Evolutionary conservation across 192 early-diverging fungal genomes (phyloP), one percentile per base, ranked within the genome.

Genomic region (Entomortierella lignicola): DNA sequence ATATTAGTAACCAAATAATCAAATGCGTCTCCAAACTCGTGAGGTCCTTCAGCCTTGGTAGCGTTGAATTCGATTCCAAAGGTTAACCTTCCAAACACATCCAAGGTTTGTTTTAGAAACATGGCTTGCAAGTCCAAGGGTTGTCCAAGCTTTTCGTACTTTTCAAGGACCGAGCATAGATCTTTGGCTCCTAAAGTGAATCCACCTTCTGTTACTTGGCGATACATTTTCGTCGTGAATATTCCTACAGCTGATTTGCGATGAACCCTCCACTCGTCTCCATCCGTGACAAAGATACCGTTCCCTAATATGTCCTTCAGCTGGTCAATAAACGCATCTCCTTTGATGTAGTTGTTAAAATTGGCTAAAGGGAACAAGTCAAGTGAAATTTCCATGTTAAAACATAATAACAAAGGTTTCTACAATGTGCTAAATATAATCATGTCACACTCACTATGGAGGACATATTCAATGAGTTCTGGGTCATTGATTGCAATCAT

Each of bases 261-360:
- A 34, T 88, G 86, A n/a, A 60, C 52, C 4, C 66, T 47, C 88
- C 89, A 91, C 1, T 18, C 41, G 2, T 87, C 85, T 17, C 84
- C 84, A 60, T 90, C 89, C 15, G 81, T 54, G 60, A 83, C 85
- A 72, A 90, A 90, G 72, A 90, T 90, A 8, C 89, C 89, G 25
- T 70, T 47, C 25, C 89, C 89, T 7, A 90, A 70, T 15, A 88
- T 43, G 50, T 85, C 84, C 7, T n/a, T 60, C 25, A 81, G 66
- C 48, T 68, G 64, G 25, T 59, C 58, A 1, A 20, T n/a, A 39
- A 70, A 82, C 41, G 73, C 55, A 7, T 60, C 55, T 15, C 80
- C 80, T 32, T 82, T 79, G 55, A 79, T 66, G 26, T 66, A 79
- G 62, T 65, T 70, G 31, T 66, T 53, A 29, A 77, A 77, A 58